Base-by-base conservation (phyloP, 2,329 filamentous ascomycete species). In the Penicillium sp. region DNA sequence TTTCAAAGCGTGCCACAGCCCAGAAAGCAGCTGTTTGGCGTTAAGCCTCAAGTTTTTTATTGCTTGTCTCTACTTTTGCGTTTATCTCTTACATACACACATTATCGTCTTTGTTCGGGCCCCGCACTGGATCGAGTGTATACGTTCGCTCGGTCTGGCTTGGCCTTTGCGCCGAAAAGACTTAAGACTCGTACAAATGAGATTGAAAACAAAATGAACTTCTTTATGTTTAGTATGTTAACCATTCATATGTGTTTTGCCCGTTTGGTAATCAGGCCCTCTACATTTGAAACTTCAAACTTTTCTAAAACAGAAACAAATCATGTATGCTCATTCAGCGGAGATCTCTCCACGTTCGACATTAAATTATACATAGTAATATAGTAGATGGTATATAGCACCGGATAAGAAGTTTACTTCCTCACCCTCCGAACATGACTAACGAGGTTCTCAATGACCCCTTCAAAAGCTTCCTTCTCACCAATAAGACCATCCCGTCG, bases 371-470 rank as follows among this genome's bases (percentile, higher is more conserved):
- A 66, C 61, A 63, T 49, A 58, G 47, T 62, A 58, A 55, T 63
- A 66, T 67, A 64, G 48, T 60, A 52, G 46, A 56, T 41, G 39
- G 39, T 49, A 60, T 55, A 58, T 31, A 45, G 47, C 29, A 26
- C 33, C 26, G 27, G 46, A 44, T 37, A 33, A 10, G 55, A 56
- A 33, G 44, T 63, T 77, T 78, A 91, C 76, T 93, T 95, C 70
- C 91, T 84, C 55, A 91, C 86, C 77, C 93, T 91, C 73, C 91
- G 84, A 49, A 91, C 91, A 77, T 96, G 91, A 74, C 92, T 95
- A 44, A 97, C 93, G 63, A 98, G 75, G 73, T 96, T 97, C 77
- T 96, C 93, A 82, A 98, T 97, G 16, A 98, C 93, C 0, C 91
- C 92, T 72, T 98, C 93, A 73, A 97, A 95, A 3, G 92, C 91